phyloP scores from a whole-genome alignment of 2,329 filamentous ascomycete genomes.

The Myriosclerotinia duriaeana region DNA sequence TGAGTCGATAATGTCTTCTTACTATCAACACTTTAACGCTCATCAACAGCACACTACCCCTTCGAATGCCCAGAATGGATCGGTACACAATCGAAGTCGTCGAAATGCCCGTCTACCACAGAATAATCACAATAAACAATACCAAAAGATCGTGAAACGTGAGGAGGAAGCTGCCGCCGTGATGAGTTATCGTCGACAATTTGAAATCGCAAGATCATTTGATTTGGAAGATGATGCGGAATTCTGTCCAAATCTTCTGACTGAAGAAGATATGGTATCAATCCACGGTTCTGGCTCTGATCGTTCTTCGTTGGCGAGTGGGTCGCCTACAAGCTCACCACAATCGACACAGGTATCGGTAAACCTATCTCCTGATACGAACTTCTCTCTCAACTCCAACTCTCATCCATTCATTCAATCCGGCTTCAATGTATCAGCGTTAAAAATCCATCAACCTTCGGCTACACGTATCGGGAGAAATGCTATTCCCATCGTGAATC shows the following conservation, averaged over 20 bases:
- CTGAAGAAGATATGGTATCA: conserved; percentile 78
- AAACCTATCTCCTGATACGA: conserved; percentile 61
- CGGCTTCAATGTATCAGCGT: conserved; percentile 59
- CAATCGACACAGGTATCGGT: conserved; percentile 72
- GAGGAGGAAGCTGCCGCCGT: conserved; percentile 83
- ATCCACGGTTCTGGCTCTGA: conserved; percentile 89
- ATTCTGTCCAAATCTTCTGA: conserved; percentile 90
- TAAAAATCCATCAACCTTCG: conserved; percentile 88
- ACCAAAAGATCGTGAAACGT: conserved; percentile 76
- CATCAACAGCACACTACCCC: conserved; percentile 57
- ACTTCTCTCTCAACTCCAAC: conserved; percentile 69
- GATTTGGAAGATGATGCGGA: conserved; percentile 95
- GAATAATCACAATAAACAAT: conserved; percentile 73
- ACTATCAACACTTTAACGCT: conserved; percentile 61
- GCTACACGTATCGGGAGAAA: conserved; percentile 83
- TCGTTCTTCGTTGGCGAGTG: conserved; percentile 90
- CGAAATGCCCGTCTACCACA: conserved; percentile 80
- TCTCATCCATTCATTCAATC: conserved; percentile 67
- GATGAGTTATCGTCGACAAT: conserved; percentile 77
- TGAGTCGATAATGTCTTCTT: conserved; percentile 56
- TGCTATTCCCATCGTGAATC: conserved; percentile 97
- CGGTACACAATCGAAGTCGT: conserved; percentile 77
- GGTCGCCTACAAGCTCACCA: conserved; percentile 88
- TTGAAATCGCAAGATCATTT: conserved; percentile 89
- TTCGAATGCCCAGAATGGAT: conserved; percentile 47